These are phyloP conservation scores for Boletus tylopilopsis DNA, from an alignment of 768 basidiomycete genomes.

Conservation along the genomic window DNA sequence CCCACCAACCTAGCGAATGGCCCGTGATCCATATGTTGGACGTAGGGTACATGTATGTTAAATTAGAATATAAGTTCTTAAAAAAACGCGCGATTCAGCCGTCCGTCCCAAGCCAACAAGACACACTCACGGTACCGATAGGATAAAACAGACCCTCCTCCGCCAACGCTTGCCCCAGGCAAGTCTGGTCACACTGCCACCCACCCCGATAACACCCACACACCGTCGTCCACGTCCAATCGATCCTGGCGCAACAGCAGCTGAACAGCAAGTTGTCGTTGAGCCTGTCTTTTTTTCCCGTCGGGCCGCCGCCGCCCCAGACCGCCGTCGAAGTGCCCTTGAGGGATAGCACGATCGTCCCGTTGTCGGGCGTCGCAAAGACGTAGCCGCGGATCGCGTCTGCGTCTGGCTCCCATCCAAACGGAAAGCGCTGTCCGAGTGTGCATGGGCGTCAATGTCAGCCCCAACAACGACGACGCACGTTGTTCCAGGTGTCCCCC, in stretches of 20 bases:
- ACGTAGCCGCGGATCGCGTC: slow-evolving; percentile 92
- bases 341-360: slow-evolving; percentile 81
- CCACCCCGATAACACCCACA: slow-evolving; percentile 84
- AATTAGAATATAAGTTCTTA: slow-evolving; percentile 93
- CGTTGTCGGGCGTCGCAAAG: slow-evolving; percentile 80
- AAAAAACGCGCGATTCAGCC: not conserved
- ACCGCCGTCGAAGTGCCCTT: slow-evolving; percentile 88
- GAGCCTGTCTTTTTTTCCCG: slow-evolving; percentile 85
- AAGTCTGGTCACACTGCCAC: slow-evolving; percentile 78
- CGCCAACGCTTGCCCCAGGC: slow-evolving; percentile 69
- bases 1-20: slow-evolving; percentile 58
- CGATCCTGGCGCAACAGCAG: slow-evolving; percentile 91
- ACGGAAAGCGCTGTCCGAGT: slow-evolving; percentile 45
- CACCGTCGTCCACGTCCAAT: slow-evolving; percentile 92
- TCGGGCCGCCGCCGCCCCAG: slow-evolving; percentile 75
- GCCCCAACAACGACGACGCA: slow-evolving; percentile 16
- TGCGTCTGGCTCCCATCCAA: slow-evolving; percentile 88
- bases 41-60: slow-evolving; percentile 88
- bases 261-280: slow-evolving; percentile 93
- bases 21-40: slow-evolving; percentile 87
- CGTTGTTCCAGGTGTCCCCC: slow-evolving; percentile 58
- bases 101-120: not conserved
- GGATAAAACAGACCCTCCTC: slow-evolving; percentile 88
- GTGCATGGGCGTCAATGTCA: not conserved
- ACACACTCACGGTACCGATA: slow-evolving; percentile 70